A percentile compares a stretch with the other conserved stretches of the same genome.
Conservation (phyloP, 257 asterid species). For the Paulownia fortunei region DNA sequence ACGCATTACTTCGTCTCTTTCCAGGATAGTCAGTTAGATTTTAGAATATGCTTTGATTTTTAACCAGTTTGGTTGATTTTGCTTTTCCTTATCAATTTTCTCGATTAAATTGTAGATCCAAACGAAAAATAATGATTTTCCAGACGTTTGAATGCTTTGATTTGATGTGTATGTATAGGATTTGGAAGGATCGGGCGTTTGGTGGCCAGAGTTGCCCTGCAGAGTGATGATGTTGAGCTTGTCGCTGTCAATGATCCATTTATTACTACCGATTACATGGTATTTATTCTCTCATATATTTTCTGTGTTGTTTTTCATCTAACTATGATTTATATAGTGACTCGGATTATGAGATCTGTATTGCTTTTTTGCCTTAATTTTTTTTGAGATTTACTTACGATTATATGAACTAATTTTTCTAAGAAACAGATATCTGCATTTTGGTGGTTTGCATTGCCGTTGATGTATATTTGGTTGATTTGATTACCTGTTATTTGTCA, state of each 20-base stretch:
- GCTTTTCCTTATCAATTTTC: background rate
- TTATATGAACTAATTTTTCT: background rate
- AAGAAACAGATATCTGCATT: background rate
- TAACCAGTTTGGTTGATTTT: background rate
- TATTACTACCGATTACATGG: slow-evolving; percentile 84
- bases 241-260: slow-evolving; percentile 93
- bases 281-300: background rate
- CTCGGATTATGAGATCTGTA: background rate
- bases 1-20: background rate
- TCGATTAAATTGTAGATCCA: background rate
- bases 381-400: background rate
- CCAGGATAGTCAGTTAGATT: background rate
- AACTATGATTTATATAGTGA: background rate
- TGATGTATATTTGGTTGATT: background rate
- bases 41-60: background rate
- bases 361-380: background rate
- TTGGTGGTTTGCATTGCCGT: background rate
- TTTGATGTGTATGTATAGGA: slow-evolving; percentile 41
- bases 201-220: slow-evolving; percentile 86
- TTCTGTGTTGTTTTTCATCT: background rate
- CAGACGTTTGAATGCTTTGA: background rate
- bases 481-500: background rate
- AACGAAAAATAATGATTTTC: background rate
- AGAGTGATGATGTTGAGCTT: slow-evolving; percentile 82
- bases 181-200: slow-evolving; percentile 90